These are phyloP conservation scores for Claviceps fusiformis DNA, from an alignment of 2,329 filamentous ascomycete genomes.

Conservation along the genomic window DNA sequence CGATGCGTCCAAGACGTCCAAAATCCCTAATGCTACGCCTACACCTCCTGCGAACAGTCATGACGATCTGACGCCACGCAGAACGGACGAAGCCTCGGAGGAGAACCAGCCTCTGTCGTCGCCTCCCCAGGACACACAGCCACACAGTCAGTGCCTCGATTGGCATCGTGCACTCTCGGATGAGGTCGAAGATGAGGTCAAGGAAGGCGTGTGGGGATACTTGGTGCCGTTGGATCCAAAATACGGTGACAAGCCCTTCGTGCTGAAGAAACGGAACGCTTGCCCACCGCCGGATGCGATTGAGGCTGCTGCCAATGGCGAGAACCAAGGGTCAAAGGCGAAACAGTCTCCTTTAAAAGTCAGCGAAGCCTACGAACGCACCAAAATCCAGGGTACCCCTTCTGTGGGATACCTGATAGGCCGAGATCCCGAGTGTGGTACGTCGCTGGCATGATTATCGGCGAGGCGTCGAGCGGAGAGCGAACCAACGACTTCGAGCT, in stretches of 20 bases:
- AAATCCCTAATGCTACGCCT: conserved; percentile 57
- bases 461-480: not conserved
- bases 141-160: conserved; percentile 60
- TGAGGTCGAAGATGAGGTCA: conserved; percentile 71
- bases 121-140: conserved; percentile 50
- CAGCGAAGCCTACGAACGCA: conserved; percentile 47
- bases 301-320: conserved; percentile 20
- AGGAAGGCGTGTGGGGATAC: conserved; percentile 91
- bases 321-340: conserved; percentile 23
- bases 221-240: conserved; percentile 66
- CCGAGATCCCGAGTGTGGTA: conserved; percentile 86
- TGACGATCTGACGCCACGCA: conserved; percentile 39
- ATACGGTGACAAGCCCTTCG: conserved; percentile 50
- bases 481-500: not conserved
- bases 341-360: conserved; percentile 38
- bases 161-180: conserved; percentile 59
- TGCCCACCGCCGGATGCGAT: conserved; percentile 48
- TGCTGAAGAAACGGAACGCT: conserved; percentile 59
- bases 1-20: conserved; percentile 44
- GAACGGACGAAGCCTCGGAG: conserved; percentile 33
- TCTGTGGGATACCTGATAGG: conserved; percentile 84
- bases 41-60: conserved; percentile 51
- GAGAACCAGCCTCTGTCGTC: conserved; percentile 34
- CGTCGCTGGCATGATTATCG: conserved; percentile 19
- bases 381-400: conserved; percentile 46